Evolutionary conservation across 1,284 basidiomycete genomes (phyloP), one percentile per base, ranked within the genome.

Genomic region (Trametes pubescens): DNA sequence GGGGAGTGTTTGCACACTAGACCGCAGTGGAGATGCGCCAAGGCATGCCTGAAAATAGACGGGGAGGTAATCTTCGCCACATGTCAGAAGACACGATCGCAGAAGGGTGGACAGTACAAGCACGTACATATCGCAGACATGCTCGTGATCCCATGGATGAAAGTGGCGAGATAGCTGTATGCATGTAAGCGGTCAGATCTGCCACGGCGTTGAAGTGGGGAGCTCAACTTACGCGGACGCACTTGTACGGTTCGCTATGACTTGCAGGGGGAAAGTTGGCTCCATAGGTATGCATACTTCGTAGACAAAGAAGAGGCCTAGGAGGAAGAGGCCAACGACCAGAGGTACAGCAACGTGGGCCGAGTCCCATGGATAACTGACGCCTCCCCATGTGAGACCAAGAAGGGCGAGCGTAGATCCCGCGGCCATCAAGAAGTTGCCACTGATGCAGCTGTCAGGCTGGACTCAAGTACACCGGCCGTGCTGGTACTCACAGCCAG

Each of bases 41-140:
- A 76, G 65, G 58, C 75, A 73, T 1, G 77, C 76, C 65, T 82
- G 80, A 69, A 80, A 81, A 71, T 77, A 83, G 0, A 79, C 72
- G 1, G 77, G 76, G 0, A 80, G 60, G 54, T 78, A 79, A 51
- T 74, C 77, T 77, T 64, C 4, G 16, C 21, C 1, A 67, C 7
- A 3, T 16, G 10, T 24, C 10, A 43, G 24, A 18, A 0, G 8
- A 29, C 13, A 2, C 5, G 24, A 8, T 0, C 37, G 38, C 7
- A 10, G 24, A 6, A 14, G 24, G 26, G 7, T 13, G 9, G 14
- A 2, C 9, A 43, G 14, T 7, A n/a, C 8, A 2, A 11, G 37
- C 0, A 52, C 66, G 14, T n/a, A 68, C 67, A 68, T 2, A 68
- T 68, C 1, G 57, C 43, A 16, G 61, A 38, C 10, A 68, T 60